Conservation (phyloP, 2,329 filamentous ascomycete species). For the Paraconiothyrium sp. region DNA sequence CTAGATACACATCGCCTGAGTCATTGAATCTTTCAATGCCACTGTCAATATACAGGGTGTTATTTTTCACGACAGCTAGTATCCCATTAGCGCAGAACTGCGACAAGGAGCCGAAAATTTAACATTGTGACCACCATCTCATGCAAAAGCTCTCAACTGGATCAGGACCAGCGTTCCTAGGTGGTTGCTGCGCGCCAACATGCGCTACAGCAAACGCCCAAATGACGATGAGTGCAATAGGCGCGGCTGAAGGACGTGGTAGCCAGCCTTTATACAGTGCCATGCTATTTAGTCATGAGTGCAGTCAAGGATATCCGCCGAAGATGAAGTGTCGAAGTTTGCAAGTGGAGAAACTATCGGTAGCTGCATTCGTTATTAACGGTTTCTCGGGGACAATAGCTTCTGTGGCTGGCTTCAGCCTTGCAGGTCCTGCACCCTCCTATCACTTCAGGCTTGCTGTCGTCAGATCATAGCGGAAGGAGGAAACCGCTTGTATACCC, state of each 20-base stretch:
- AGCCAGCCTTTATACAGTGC: background rate
- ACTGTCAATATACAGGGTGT: constrained; percentile 35
- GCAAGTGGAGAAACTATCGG: constrained; percentile 6
- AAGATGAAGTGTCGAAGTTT: constrained; percentile 5
- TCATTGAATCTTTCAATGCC: constrained; percentile 34
- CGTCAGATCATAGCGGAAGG: constrained; percentile 16
- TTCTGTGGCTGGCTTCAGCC: constrained; percentile 6
- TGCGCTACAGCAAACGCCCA: constrained; percentile 13
- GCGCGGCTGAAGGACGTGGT: constrained; percentile 2
- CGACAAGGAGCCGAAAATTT: background rate
- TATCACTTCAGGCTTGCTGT: constrained; percentile 10
- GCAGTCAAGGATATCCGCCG: background rate
- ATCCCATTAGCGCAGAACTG: constrained; percentile 10
- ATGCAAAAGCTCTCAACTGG: constrained; percentile 33
- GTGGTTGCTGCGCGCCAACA: constrained; percentile 16
- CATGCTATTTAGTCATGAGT: constrained; percentile 12
- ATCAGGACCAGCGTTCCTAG: constrained; percentile 20
- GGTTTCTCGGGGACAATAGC: background rate
- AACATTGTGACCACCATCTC: constrained; percentile 35
- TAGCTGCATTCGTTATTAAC: constrained; percentile 14
- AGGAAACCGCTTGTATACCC: constrained; percentile 6
- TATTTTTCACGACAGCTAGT: constrained; percentile 32
- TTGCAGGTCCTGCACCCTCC: background rate
- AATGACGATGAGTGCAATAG: constrained; percentile 5
- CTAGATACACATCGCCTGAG: constrained; percentile 19